phyloP scores from a whole-genome alignment of 2,329 filamentous ascomycete genomes.

The Colletotrichum abscissum region DNA sequence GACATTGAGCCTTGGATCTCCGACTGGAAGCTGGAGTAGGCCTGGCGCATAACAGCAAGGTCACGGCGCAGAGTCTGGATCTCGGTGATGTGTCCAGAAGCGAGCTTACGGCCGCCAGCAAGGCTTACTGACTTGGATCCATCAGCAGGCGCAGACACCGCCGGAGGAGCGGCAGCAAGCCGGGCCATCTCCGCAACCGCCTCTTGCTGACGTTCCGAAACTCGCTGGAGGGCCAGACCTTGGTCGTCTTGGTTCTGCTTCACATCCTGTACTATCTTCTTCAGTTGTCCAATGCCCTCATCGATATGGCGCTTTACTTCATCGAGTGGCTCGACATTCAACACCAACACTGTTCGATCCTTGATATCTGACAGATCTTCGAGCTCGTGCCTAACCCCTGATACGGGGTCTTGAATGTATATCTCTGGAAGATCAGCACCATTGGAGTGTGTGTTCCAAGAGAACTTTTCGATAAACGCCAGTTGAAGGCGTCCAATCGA shows the following conservation, averaged over 20 bases:
- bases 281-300: slow-evolving; percentile 85
- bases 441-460: slow-evolving; percentile 97
- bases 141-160: slow-evolving; percentile 54
- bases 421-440: slow-evolving; percentile 95
- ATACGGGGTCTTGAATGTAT: slow-evolving; percentile 95
- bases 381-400: slow-evolving; percentile 94
- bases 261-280: slow-evolving; percentile 85
- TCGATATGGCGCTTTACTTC: slow-evolving; percentile 98
- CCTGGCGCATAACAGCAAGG: slow-evolving; percentile 90
- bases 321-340: slow-evolving; percentile 93
- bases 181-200: slow-evolving; percentile 86
- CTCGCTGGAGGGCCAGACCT: slow-evolving; percentile 81
- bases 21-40: slow-evolving; percentile 89
- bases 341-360: slow-evolving; percentile 91
- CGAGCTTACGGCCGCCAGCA: slow-evolving; percentile 56
- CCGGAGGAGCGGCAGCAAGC: slow-evolving; percentile 59
- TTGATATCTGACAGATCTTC: slow-evolving; percentile 95
- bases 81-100: slow-evolving; percentile 76
- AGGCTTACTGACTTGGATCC: slow-evolving; percentile 46
- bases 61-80: slow-evolving; percentile 87
- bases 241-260: slow-evolving; percentile 88
- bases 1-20: slow-evolving; percentile 92
- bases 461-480: slow-evolving; percentile 98
- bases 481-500: slow-evolving; percentile 90
- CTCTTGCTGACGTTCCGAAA: slow-evolving; percentile 92